Base-by-base conservation (phyloP, 1,139 yeast genomes). In the Pichia sp. region DNA sequence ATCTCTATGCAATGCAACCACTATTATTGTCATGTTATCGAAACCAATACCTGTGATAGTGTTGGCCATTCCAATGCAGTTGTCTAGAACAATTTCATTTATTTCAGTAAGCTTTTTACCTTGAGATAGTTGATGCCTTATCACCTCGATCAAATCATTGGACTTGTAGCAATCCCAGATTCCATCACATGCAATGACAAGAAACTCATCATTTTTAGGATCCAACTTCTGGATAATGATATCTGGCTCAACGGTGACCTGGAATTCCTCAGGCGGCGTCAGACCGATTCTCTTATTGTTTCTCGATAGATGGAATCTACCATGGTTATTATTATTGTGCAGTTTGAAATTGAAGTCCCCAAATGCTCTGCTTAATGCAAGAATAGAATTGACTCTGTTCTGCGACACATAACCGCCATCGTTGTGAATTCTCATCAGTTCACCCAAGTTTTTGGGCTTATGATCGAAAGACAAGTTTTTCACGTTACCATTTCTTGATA, bases 131-230 rank as follows among this genome's bases (percentile, higher is more conserved):
- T 82, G 80, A 60, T 81, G 80, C 62, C 89, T 75, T 50, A 87
- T 80, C 38, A 80, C 67, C 30, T 74, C 70, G 1, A 83, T 70
- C 51, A 87, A 65, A 52, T 82, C 80, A 51, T 74, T 75, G 60
- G 84, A 84, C 54, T 80, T 80, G 68, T 81, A 85, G 60, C 90
- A 84, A 66, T 86, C 93, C 92, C 90, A 86, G 38, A 86, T 81
- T 26, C 93, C 93, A 69, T 86, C 93, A 63, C 93, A 85, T 0
- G 90, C 92, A 51, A 85, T 64, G 1, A 85, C 78, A 23, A 85
- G 62, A 62, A 85, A 86, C 63, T 85, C 90, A 42, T 88, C 90
- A 32, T 66, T 64, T 6, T 19, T 13, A 1, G 48, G 47, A 6
- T 59, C 54, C 6, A 57, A n/a, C n/a, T 70, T 65, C 63, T 83